Evolutionary conservation across 2,329 filamentous ascomycete genomes (phyloP), one percentile per base, ranked within the genome.

Genomic region (Tolypocladium endophyticum): DNA sequence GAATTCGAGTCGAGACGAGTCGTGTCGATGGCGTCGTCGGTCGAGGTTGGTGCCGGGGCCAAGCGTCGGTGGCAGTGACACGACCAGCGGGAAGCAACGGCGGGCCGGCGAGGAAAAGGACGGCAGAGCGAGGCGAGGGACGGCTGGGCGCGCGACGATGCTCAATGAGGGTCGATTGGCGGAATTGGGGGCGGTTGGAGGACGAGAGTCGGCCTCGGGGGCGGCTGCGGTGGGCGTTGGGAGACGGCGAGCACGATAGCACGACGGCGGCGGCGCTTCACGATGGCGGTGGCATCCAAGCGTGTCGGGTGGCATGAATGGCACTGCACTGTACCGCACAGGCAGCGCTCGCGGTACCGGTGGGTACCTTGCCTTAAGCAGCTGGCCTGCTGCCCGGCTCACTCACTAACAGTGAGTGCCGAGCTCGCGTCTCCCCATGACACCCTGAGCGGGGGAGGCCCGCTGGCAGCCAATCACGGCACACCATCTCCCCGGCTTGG

Each of bases 381-480:
- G n/a, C n/a, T n/a, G n/a, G n/a, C n/a, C n/a, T 16, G 7, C 14
- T 41, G 38, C 38, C 18, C 38, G 38, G 39, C 16, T n/a, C 7
- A 2, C 39, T n/a, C 39, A n/a, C 25, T 30, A 8, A 33, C 50
- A 52, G 16, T 5, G 28, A 33, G 16, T 35, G 18, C 30, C 30
- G 30, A 7, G 50, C 9, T 65, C 64, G 65, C 65, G 64, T 66
- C 64, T 68, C 71, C 64, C 64, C 64, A 73, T 72, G 71, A 73
- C 71, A 72, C 68, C 72, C 71, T 72, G 73, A 73, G 72, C 72
- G 72, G 72, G 72, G 70, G 66, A 66, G 59, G 59, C 56, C 25
- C 53, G 23, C 55, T 55, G 56, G 57, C 41, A 55, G 55, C 72
- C 72, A 74, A 74, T 74, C 65, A 71, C 59, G 57, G 38, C 59